Evolutionary conservation across 2,329 filamentous ascomycete species (phyloP), one percentile per base, ranked within the genome.

Genomic region (Pseudocercospora macadamiae): DNA sequence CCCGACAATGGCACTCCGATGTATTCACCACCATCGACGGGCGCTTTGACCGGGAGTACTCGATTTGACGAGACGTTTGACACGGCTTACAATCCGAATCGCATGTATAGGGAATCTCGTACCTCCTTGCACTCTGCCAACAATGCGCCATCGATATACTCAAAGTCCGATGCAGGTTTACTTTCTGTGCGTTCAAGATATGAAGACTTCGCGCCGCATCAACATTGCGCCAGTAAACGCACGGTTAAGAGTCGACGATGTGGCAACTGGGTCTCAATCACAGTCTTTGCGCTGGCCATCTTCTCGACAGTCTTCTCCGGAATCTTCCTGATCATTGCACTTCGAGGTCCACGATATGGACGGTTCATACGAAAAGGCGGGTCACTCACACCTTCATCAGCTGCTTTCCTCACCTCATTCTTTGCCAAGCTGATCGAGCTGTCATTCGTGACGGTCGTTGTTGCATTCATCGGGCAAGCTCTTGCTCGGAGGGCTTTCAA

Each of bases 381-480:
- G 6, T 67, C 71, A 0, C 66, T 93, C 14, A 77, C 78, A 0
- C 86, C 87, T 0, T 82, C 86, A 0, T 87, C 85, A 1, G 89
- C 90, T 0, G 86, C 85, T 0, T 74, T 90, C 1, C 68, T 93
- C 0, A 86, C 85, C n/a, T 83, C 89, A 0, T 74, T 91, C 2
- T 76, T 91, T 32, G 88, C 90, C 6, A 93, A 93, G 73, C 83
- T 87, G 0, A 90, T 93, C 48, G 90, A 93, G 73, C 70, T 93
- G 63, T 86, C 87, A 0, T 93, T 92, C 68, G 89, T 91, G 3
- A 91, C 89, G 0, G 86, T 90, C 0, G 89, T 91, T 60, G 87
- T 93, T 1, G 83, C 87, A 0, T 89, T 89, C 55, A 71, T 93
- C 0, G 90, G 90, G 0, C 90, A 95, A 70, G 83, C 89, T 0